Evolutionary conservation across 441 rosid genomes (phyloP).

Genomic region (Adansonia rubrostipa): DNA sequence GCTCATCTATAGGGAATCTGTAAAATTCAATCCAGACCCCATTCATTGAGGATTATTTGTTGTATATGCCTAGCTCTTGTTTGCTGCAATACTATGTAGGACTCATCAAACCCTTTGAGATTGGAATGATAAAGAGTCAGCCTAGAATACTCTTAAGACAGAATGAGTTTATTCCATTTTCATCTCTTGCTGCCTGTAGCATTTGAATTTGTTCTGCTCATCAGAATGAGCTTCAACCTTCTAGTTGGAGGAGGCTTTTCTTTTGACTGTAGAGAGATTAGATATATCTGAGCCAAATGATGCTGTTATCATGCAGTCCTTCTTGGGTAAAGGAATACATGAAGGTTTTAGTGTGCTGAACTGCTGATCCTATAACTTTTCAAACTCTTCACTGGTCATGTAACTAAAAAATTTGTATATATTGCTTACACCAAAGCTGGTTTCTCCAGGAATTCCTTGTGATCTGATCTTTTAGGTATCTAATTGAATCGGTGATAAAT

Average conservation of each 20-base stretch:
- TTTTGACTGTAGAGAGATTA: neutral
- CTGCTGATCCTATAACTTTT: neutral
- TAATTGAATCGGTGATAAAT: neutral
- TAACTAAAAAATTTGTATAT: neutral
- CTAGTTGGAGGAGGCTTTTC: neutral
- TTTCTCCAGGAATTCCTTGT: neutral
- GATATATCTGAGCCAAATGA: constrained; percentile 1
- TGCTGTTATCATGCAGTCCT: constrained; percentile 15
- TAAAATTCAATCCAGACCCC: constrained; percentile 75
- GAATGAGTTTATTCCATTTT: constrained; percentile 21
- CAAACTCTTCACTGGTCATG: neutral
- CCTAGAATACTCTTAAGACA: constrained; percentile 7
- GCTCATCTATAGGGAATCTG: constrained; percentile 85
- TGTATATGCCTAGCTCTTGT: constrained; percentile 24
- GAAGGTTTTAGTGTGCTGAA: neutral
- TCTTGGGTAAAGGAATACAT: neutral
- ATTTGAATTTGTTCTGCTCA: neutral
- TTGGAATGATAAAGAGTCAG: neutral
- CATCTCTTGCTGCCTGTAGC: constrained; percentile 14
- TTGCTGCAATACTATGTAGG: constrained; percentile 23
- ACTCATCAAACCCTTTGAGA: constrained; percentile 22
- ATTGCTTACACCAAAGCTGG: constrained; percentile 8
- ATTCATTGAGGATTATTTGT: constrained; percentile 40
- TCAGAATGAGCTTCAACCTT: constrained; percentile 18
- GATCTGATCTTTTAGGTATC: neutral